Conservation (phyloP, 352 stramenopile species). For the Phytophthora idaei region DNA sequence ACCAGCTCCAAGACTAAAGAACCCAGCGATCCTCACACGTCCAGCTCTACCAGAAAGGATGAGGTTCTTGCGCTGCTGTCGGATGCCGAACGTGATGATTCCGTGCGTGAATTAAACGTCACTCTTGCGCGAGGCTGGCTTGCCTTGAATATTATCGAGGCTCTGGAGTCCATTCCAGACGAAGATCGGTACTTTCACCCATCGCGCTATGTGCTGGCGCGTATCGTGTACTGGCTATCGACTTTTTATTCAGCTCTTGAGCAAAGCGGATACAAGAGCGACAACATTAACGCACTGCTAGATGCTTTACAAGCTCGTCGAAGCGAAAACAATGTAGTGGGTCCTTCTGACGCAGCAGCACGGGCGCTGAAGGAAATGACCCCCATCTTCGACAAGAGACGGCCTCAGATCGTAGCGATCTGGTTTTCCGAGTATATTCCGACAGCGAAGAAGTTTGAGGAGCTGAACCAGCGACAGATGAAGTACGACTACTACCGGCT, state of each 20-base stretch:
- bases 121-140: constrained; percentile 43
- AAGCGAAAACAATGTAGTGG: constrained; percentile 21
- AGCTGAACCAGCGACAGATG: constrained; percentile 81
- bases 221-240: constrained; percentile 58
- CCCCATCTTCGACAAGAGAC: constrained; percentile 70
- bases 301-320: constrained; percentile 31
- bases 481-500: constrained; percentile 79
- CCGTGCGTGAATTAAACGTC: constrained; percentile 23
- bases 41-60: constrained; percentile 46
- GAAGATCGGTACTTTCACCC: constrained; percentile 87
- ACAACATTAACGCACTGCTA: constrained; percentile 24
- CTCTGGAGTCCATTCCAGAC: constrained; percentile 74
- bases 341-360: constrained; percentile 38
- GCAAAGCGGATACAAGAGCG: constrained; percentile 15
- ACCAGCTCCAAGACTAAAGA: constrained; percentile 1
- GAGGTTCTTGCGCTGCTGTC: constrained; percentile 48
- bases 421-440: constrained; percentile 81
- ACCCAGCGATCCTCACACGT: background rate
- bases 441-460: constrained; percentile 75
- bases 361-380: constrained; percentile 58
- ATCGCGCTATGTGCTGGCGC: constrained; percentile 64
- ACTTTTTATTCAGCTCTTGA: constrained; percentile 34
- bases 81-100: constrained; percentile 14
- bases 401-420: constrained; percentile 66
- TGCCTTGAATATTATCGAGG: constrained; percentile 73